Evolutionary conservation across 176 grass and related monocot genomes (phyloP).

Genomic region (Bolboschoenus planiculmis): DNA sequence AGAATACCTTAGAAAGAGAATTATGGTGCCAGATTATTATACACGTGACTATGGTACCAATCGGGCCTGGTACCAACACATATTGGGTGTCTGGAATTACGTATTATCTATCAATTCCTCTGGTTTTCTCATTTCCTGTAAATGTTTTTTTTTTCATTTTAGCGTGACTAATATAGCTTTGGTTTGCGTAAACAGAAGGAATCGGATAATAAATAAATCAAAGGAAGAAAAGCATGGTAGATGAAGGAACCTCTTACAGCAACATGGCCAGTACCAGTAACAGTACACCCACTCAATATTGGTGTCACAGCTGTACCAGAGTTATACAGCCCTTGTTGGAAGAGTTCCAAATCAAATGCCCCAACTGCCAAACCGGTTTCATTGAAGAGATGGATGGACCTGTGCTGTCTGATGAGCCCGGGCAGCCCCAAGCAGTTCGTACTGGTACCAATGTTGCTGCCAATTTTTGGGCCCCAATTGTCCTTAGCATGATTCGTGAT

Average conservation of each 20-base stretch:
- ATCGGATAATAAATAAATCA: neutral
- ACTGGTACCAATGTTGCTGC: neutral
- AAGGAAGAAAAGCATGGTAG: constrained; percentile 22
- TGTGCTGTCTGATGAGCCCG: neutral
- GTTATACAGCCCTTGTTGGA: constrained; percentile 50
- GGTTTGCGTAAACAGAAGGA: neutral
- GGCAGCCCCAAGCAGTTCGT: neutral
- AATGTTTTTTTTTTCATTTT: neutral
- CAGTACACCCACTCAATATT: constrained; percentile 32
- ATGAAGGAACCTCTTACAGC: constrained; percentile 26
- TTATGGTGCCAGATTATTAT: neutral
- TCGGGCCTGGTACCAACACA: neutral
- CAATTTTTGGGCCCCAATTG: constrained; percentile 45
- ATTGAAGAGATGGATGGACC: constrained; percentile 57
- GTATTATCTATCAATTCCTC: neutral
- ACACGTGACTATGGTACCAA: neutral
- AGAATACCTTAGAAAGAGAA: neutral
- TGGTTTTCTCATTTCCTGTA: neutral
- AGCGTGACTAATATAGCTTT: neutral
- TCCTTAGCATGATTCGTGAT: constrained; percentile 52
- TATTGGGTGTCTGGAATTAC: neutral
- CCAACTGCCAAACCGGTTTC: constrained; percentile 67
- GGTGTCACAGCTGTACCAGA: constrained; percentile 68
- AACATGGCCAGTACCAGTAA: constrained; percentile 18
- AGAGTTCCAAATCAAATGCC: constrained; percentile 60